Base-by-base conservation (phyloP, 352 stramenopile species). In the Phytophthora nicotianae region DNA sequence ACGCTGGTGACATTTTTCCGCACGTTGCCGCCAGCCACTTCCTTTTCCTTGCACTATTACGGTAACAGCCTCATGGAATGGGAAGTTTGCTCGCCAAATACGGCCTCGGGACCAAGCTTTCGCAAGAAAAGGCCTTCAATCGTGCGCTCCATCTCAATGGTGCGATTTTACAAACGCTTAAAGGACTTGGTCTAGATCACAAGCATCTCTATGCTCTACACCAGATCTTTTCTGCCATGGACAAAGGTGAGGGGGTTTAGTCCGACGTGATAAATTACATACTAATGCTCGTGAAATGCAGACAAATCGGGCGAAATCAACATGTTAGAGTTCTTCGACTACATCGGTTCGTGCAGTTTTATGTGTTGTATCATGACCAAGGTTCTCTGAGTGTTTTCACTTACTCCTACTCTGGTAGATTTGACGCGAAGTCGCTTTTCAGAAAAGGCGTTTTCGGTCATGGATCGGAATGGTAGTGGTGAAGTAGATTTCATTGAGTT, bases 401-500 rank as follows among this genome's bases (percentile, higher is more conserved):
- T 50, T 23, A n/a, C 17, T 47, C 2, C 2, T 35, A 13, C n/a
- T 24, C 2, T 9, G 24, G 1, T 32, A 88, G 81, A 91, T 21
- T 40, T 91, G 9, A 72, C 71, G 13, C 78, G 79, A 14, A 88
- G 60, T 19, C 70, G 72, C 9, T 91, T 90, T 58, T 86, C 78
- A 5, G 77, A 88, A 50, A 91, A 91, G 47, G 80, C 80, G 4
- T 91, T 91, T 58, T 62, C 70, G 2, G 79, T 90, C 52, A 91
- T 90, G 80, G 79, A 91, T 58, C 74, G 65, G 23, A 82, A 91
- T 54, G 68, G 74, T 20, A 90, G 76, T 35, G 80, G 82, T 32
- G 75, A 88, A 52, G 76, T 91, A 23, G 77, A 91, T 64, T 91
- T 88, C 45, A 64, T 89, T 42, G 82, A 91, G 62, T 91, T 90